A percentile compares a stretch with the other conserved stretches of the same genome.
phyloP scores from a whole-genome alignment of 257 asterid species.

The Ligustrum vulgare region DNA sequence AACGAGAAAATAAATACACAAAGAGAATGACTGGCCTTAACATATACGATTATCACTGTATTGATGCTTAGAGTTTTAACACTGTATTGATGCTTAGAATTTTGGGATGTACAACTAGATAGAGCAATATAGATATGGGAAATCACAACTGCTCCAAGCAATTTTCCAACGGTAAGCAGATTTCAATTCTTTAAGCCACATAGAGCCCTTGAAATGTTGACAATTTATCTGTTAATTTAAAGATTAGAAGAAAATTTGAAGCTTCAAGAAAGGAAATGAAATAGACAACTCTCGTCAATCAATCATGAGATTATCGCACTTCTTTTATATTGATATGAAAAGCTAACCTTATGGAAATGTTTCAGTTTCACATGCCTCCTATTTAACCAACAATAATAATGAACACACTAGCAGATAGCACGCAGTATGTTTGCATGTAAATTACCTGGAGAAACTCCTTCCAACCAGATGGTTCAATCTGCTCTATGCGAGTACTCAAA shows the following conservation, averaged over 20 bases:
- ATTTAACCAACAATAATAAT: constrained; percentile 1
- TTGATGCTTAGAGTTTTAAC: too few relatives aligned
- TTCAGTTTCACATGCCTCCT: not conserved
- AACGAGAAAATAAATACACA: not conserved
- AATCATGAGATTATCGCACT: not conserved
- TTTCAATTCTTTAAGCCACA: not conserved
- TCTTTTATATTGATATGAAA: not conserved
- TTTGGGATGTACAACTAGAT: not conserved
- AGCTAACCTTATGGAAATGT: constrained; percentile 4
- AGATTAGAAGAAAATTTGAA: not conserved
- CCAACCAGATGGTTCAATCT: constrained; percentile 99
- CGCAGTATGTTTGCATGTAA: not conserved
- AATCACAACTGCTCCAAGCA: not conserved
- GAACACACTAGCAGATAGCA: constrained; percentile 8
- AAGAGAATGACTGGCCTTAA: not conserved
- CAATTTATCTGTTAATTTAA: not conserved
- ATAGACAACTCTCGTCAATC: not conserved
- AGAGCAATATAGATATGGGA: not conserved
- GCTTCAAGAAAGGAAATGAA: not conserved
- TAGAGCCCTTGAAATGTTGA: not conserved
- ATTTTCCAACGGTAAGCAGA: not conserved
- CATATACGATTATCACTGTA: not conserved
- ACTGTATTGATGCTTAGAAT: not conserved
- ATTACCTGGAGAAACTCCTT: constrained; percentile 96
- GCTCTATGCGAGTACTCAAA: constrained; percentile 70